These are phyloP conservation scores for Ogataea siamensis DNA, from an alignment of 805 yeast species.

Conservation along the genomic window DNA sequence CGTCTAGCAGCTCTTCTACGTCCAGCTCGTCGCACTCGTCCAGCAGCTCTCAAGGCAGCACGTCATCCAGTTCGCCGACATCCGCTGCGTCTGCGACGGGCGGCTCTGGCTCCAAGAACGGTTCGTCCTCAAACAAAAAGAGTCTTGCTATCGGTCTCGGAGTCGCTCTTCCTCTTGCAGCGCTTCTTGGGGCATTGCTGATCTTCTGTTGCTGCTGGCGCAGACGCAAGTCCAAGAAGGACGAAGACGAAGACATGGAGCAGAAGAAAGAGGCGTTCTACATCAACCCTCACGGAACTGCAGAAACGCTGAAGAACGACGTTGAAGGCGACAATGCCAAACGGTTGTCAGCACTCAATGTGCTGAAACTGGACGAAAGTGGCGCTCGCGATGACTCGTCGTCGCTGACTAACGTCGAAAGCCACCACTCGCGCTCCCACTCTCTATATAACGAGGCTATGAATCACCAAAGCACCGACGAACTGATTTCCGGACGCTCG, in stretches of 20 bases:
- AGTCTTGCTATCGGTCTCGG: constrained; percentile 87
- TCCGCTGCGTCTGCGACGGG: constrained; percentile 7
- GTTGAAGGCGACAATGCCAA: constrained; percentile 30
- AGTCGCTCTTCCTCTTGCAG: constrained; percentile 70
- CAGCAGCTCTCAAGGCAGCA: background rate
- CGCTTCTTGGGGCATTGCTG: constrained; percentile 46
- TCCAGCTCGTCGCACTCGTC: constrained; percentile 27
- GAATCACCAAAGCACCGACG: constrained; percentile 40
- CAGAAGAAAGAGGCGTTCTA: constrained; percentile 25
- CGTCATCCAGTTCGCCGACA: constrained; percentile 6
- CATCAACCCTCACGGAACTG: constrained; percentile 20
- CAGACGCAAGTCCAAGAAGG: constrained; percentile 36
- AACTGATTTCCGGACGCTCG: constrained; percentile 30
- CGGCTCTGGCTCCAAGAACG: constrained; percentile 27
- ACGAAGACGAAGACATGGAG: constrained; percentile 29
- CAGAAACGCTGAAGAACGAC: constrained; percentile 25
- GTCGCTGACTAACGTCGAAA: constrained; percentile 53
- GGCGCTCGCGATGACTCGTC: constrained; percentile 39
- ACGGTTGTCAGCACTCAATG: constrained; percentile 50
- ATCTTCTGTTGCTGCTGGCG: constrained; percentile 58
- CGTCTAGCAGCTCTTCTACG: constrained; percentile 25
- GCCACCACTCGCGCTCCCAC: constrained; percentile 31
- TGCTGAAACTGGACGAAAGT: constrained; percentile 48
- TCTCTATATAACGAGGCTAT: constrained; percentile 39
- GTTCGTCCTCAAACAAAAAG: constrained; percentile 29